A percentile compares a stretch with the other conserved stretches of the same genome.
phyloP scores from a whole-genome alignment of 2,329 filamentous ascomycete genomes.

The Sporothrix dimorphospora region DNA sequence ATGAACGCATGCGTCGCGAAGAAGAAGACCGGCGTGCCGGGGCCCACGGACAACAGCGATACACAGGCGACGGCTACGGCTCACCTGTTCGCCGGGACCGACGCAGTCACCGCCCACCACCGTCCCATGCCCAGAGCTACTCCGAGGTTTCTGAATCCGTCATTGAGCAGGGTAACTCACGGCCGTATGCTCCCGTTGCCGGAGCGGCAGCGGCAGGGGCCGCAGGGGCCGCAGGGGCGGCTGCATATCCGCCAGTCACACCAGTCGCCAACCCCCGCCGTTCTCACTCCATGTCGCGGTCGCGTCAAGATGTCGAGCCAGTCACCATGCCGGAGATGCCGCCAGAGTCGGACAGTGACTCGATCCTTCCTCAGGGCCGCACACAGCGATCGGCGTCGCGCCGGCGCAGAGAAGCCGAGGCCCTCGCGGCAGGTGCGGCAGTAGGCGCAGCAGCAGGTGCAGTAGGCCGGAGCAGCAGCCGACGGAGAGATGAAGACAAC shows the following conservation, averaged over 20 bases:
- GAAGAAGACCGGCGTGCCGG: conserved; percentile 61
- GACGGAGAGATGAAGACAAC: conserved; percentile 22
- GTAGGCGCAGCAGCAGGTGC: conserved; percentile 35
- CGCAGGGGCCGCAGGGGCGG: neutral
- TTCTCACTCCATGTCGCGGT: conserved; percentile 44
- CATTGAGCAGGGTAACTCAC: conserved; percentile 43
- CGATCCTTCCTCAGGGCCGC: conserved; percentile 47
- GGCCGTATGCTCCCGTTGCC: conserved; percentile 29
- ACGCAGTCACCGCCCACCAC: conserved; percentile 39
- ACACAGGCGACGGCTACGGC: conserved; percentile 68
- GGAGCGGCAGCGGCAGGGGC: conserved; percentile 33
- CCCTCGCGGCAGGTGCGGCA: conserved; percentile 52
- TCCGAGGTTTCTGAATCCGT: conserved; percentile 43
- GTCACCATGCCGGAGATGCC: conserved; percentile 60
- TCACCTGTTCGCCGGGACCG: conserved; percentile 50
- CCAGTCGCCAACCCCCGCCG: conserved; percentile 24
- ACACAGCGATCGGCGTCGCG: conserved; percentile 48
- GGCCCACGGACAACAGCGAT: conserved; percentile 60
- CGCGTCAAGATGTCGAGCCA: conserved; percentile 45
- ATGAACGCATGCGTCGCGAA: conserved; percentile 50
- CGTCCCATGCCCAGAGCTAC: conserved; percentile 30
- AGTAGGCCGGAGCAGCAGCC: conserved; percentile 22
- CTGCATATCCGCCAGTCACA: neutral
- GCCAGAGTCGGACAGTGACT: conserved; percentile 52
- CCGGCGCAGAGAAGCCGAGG: conserved; percentile 50